These are phyloP conservation scores for Colletotrichum sp. DNA, from an alignment of 2,329 filamentous ascomycete species.

Conservation along the genomic window DNA sequence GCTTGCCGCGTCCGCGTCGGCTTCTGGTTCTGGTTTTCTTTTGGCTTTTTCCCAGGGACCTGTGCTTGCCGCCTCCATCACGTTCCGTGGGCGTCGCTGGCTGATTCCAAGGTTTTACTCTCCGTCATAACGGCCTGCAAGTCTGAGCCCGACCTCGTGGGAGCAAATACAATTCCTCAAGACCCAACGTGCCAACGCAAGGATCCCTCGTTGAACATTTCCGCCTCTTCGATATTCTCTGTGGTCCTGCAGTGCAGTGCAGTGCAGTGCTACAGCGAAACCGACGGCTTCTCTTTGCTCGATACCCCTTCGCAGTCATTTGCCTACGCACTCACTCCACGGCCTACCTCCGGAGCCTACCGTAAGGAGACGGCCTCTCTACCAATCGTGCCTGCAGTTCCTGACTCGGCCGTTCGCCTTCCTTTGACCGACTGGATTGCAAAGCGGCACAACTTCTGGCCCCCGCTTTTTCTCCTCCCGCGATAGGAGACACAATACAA, in stretches of 20 bases:
- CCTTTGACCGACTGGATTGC: neutral
- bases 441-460: neutral
- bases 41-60: neutral
- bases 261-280: neutral
- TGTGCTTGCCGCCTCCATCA: neutral
- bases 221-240: neutral
- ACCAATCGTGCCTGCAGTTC: neutral
- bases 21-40: neutral
- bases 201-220: neutral
- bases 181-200: neutral
- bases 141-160: conserved; percentile 14
- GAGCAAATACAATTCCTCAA: neutral
- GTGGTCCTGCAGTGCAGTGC: neutral
- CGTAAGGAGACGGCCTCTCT: neutral
- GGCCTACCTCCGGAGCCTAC: neutral
- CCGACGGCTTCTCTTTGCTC: neutral
- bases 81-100: neutral
- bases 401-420: neutral
- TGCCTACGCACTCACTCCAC: neutral
- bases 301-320: neutral
- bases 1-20: neutral
- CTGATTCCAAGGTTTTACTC: neutral
- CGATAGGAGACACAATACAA: neutral
- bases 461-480: neutral
- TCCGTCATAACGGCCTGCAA: conserved; percentile 2